Conservation (phyloP, 768 basidiomycete species). For the Termitomyces sp. region DNA sequence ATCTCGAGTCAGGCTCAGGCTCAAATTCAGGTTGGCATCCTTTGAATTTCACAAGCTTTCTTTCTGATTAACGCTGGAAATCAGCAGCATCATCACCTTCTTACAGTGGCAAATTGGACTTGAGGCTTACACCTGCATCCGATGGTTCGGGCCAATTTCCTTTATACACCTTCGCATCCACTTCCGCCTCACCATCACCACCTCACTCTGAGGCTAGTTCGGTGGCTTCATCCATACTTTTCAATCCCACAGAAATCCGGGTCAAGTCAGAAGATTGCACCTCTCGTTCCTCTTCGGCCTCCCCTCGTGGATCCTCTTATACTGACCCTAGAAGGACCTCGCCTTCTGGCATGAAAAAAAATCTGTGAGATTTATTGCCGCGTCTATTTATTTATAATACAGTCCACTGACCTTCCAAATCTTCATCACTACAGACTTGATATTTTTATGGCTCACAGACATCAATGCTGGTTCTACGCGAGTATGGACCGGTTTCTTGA, state of each 20-base stretch:
- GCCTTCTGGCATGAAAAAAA: conserved; percentile 34
- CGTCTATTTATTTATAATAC: neutral
- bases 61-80: neutral
- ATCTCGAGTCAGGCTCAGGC: conserved; percentile 44
- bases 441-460: conserved; percentile 53
- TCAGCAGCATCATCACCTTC: conserved; percentile 10
- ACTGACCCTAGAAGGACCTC: conserved; percentile 28
- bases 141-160: conserved; percentile 4
- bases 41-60: neutral
- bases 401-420: neutral
- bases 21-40: conserved; percentile 6
- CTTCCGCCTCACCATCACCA: conserved; percentile 12
- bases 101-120: conserved; percentile 7
- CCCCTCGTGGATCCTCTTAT: conserved; percentile 14
- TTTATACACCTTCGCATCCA: conserved; percentile 10
- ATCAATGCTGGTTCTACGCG: conserved; percentile 59
- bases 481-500: conserved; percentile 42
- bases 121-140: neutral
- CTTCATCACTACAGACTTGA: conserved; percentile 38
- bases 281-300: conserved; percentile 18
- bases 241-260: neutral
- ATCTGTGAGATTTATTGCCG: conserved; percentile 31
- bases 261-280: neutral
- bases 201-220: conserved; percentile 9
- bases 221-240: conserved; percentile 1